Base-by-base conservation (phyloP, 768 basidiomycete species). In the Wakefieldia striispora region DNA sequence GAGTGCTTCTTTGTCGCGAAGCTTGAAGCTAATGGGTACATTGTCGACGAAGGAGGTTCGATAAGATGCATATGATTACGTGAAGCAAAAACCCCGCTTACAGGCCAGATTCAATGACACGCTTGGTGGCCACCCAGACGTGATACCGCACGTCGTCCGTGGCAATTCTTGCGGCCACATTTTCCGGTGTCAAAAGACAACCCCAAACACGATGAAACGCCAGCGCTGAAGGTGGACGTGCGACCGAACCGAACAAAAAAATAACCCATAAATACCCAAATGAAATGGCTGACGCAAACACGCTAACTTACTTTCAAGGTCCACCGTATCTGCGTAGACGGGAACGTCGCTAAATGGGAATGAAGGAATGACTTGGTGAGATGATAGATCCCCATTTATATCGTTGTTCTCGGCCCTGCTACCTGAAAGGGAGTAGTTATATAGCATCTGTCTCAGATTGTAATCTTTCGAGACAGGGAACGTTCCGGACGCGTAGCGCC, bases 271-370 rank as follows among this genome's bases (percentile, higher is more conserved):
- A 29, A 29, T 12, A 27, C 9, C 26, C 4, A 29, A 29, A 29
- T 29, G 29, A 29, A 29, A 29, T 12, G 11, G 29, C 29, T 29
- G 3, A 3, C 29, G 6, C 29, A 29, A 29, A 29, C 26, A 26
- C 13, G 29, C 10, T n/a, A 35, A 65, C 75, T 47, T 62, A 79
- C 79, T 66, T 59, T 72, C 60, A 24, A 75, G 70, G 55, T 80
- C 63, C 13, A 74, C 55, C 6, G 75, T 76, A 47, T 77, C 67
- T 7, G 71, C 75, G 20, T 55, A 69, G 14, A 66, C 40, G 40
- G 56, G 57, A 14, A 57, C 59, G 12, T 66, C 58, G 42, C 36
- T 54, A 59, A 64, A 68, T 0, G 65, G 67, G 44, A 67, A 60
- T 13, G 58, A 55, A 49, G 67, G 67, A 29, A 78, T 57, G 49